A percentile compares a stretch with the other conserved stretches of the same genome.
These are phyloP conservation scores for Leucaena leucocephala DNA, from an alignment of 306 rosid genomes.

Conservation along the genomic window DNA sequence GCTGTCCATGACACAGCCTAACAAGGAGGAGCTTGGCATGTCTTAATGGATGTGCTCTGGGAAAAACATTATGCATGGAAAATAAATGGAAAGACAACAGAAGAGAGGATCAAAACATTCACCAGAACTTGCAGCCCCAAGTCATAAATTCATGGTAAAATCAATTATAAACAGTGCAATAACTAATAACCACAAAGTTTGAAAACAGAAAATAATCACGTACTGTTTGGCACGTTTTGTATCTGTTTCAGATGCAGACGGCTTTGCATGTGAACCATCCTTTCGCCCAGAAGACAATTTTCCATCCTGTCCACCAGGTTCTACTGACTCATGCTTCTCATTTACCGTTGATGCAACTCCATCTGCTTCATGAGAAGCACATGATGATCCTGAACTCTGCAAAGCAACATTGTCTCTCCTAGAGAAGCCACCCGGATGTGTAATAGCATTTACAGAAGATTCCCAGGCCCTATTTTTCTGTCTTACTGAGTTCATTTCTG, in stretches of 20 bases:
- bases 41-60: background rate
- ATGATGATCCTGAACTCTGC: conserved; percentile 58
- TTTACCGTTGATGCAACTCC: conserved; percentile 48
- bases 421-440: conserved; percentile 47
- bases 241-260: conserved; percentile 58
- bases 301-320: conserved; percentile 53
- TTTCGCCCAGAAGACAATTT: conserved; percentile 52
- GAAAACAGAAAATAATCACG: conserved; percentile 30
- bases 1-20: background rate
- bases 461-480: conserved; percentile 68
- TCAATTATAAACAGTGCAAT: background rate
- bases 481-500: conserved; percentile 55
- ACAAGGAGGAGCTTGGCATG: background rate
- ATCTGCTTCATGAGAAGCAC: conserved; percentile 57
- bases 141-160: background rate
- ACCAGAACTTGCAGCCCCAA: conserved; percentile 7
- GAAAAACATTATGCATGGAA: background rate
- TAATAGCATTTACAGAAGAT: conserved; percentile 43
- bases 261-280: conserved; percentile 51
- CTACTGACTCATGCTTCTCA: conserved; percentile 53
- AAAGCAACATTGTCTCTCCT: conserved; percentile 51
- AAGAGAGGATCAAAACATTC: conserved; percentile 13
- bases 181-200: conserved; percentile 10
- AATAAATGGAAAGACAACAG: background rate
- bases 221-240: conserved; percentile 81